Conservation (phyloP, 73 alveolate genomes). For the Tetrahymena thermophila region DNA sequence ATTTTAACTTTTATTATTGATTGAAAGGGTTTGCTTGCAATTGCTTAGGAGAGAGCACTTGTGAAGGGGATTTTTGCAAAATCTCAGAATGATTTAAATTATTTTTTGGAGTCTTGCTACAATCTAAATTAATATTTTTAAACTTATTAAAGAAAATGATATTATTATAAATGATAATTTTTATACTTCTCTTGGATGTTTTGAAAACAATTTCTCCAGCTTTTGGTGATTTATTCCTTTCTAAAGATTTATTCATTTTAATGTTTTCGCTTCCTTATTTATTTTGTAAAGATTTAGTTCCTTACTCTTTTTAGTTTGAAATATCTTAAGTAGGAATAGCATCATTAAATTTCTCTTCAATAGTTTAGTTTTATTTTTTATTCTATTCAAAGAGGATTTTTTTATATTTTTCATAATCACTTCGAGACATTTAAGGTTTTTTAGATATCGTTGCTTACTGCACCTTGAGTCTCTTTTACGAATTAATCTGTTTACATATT, state of each 20-base stretch:
- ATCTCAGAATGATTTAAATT: neutral
- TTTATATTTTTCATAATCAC: neutral
- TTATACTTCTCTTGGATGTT: neutral
- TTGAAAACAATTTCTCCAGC: neutral
- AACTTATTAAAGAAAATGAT: neutral
- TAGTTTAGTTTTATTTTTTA: neutral
- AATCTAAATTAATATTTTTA: neutral
- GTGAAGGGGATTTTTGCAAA: neutral
- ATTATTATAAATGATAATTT: neutral
- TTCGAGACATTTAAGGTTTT: neutral
- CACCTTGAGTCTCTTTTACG: neutral
- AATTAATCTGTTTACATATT: neutral
- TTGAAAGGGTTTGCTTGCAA: neutral
- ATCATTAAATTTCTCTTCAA: neutral
- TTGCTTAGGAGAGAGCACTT: neutral
- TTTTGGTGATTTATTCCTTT: neutral
- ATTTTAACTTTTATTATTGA: neutral
- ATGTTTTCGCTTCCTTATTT: neutral
- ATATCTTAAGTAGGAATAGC: neutral
- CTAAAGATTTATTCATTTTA: neutral
- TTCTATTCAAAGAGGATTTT: neutral
- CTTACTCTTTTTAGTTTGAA: neutral
- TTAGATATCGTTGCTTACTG: neutral
- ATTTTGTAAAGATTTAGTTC: neutral
- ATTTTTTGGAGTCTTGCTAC: neutral